A percentile compares a stretch with the other conserved stretches of the same genome.
phyloP scores from a whole-genome alignment of 2,329 filamentous ascomycete genomes.

The Phyllosticta citrichinensis region DNA sequence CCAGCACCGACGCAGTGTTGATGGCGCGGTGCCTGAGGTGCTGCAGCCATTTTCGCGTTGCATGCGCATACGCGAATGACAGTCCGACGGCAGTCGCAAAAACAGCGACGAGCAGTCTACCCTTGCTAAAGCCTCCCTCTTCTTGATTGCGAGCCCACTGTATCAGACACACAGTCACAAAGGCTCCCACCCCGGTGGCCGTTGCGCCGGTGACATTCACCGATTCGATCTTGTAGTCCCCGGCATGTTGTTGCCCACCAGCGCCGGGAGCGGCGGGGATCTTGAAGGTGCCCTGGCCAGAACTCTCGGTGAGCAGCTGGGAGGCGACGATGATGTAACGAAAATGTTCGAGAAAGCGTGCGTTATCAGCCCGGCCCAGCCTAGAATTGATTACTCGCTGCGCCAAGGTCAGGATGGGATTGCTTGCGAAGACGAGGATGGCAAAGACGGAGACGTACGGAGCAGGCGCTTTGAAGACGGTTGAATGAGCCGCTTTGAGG shows the following conservation, averaged over 20 bases:
- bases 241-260: slow-evolving; percentile 17
- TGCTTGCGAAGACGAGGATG: slow-evolving; percentile 12
- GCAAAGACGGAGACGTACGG: slow-evolving; percentile 19
- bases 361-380: slow-evolving; percentile 68
- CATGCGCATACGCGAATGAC: slow-evolving; percentile 57
- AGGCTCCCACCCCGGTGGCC: slow-evolving; percentile 52
- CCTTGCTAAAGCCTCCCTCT: slow-evolving; percentile 45
- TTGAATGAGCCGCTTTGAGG: slow-evolving; percentile 28
- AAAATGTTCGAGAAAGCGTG: slow-evolving; percentile 82
- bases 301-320: slow-evolving; percentile 67
- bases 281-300: slow-evolving; percentile 32
- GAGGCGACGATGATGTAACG: slow-evolving; percentile 89
- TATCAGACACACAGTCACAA: slow-evolving; percentile 55
- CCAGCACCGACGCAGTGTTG: slow-evolving; percentile 56
- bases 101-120: slow-evolving; percentile 38
- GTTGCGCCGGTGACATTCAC: slow-evolving; percentile 57
- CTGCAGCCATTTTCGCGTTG: slow-evolving; percentile 71
- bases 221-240: slow-evolving; percentile 31
- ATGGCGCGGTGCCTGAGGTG: slow-evolving; percentile 68
- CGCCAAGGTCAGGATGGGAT: slow-evolving; percentile 1
- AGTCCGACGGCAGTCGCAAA: slow-evolving; percentile 43
- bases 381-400: slow-evolving; percentile 62
- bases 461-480: slow-evolving; percentile 28
- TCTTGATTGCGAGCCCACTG: slow-evolving; percentile 56
- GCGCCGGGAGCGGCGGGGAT: slow-evolving; percentile 21